Conservation (phyloP, 2,329 filamentous ascomycete genomes). For the Pseudogymnoascus sp. region DNA sequence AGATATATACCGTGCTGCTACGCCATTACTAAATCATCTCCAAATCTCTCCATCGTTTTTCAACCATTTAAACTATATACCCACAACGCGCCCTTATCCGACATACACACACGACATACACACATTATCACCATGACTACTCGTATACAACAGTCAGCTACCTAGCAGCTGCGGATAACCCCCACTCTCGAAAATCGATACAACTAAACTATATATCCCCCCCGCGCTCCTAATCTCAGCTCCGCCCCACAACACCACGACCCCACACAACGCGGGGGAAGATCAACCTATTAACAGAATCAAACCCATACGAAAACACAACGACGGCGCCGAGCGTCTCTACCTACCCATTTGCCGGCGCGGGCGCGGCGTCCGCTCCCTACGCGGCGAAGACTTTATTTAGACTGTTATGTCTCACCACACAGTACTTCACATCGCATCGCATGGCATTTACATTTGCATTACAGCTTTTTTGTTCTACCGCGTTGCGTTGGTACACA, state of each 20-base stretch:
- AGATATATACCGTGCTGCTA: neutral
- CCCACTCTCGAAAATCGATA: too few species aligned
- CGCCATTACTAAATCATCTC: too few species aligned
- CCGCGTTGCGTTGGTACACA: too few species aligned
- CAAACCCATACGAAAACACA: neutral
- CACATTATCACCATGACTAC: too few species aligned
- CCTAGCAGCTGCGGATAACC: neutral
- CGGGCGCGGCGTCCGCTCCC: neutral
- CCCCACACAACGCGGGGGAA: neutral
- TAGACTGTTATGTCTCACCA: neutral
- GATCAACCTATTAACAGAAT: neutral
- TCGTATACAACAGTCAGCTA: neutral
- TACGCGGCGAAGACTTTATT: neutral
- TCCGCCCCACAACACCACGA: neutral
- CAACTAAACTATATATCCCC: neutral
- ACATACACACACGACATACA: neutral
- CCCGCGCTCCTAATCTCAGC: neutral
- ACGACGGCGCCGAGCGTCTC: neutral
- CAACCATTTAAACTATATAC: neutral
- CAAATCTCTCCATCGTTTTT: too few species aligned
- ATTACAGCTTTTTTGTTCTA: too few species aligned
- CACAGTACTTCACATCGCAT: too few species aligned
- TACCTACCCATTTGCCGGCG: neutral
- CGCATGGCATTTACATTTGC: too few species aligned
- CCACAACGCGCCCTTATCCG: neutral